Evolutionary conservation across 73 alveolate species (phyloP).

Genomic region (Uronychia setigera): DNA sequence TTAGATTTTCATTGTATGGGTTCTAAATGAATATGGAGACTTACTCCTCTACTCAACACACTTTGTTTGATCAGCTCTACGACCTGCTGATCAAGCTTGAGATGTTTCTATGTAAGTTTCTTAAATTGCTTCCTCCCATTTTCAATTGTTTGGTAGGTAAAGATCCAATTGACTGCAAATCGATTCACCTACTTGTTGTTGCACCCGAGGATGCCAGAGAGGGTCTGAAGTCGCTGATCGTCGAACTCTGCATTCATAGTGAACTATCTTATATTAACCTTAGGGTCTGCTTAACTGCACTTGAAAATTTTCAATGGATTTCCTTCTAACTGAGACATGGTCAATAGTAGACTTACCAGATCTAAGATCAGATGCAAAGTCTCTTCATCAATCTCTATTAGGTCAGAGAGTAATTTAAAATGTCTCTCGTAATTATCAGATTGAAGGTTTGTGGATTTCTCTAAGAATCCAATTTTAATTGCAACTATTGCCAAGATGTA

Average conservation of each 20-base stretch:
- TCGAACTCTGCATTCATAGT: slow-evolving; percentile 13
- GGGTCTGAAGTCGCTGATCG: neutral
- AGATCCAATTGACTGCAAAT: slow-evolving; percentile 30
- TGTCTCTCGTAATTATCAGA: neutral
- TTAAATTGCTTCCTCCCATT: slow-evolving; percentile 1
- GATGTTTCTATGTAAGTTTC: neutral
- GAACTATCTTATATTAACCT: neutral
- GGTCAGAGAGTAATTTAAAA: neutral
- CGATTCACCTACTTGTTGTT: neutral
- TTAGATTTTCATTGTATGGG: no score
- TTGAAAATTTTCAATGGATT: slow-evolving; percentile 18
- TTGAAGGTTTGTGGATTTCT: neutral
- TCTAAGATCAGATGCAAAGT: slow-evolving; percentile 11
- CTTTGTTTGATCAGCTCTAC: no score
- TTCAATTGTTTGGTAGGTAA: neutral
- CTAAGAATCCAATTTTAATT: no score
- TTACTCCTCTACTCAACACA: no score
- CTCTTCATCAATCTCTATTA: slow-evolving; percentile 16
- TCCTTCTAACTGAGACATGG: slow-evolving; percentile 7
- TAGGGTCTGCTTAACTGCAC: neutral
- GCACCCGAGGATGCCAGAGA: slow-evolving; percentile 4
- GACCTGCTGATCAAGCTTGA: slow-evolving; percentile 7
- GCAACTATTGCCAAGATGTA: neutral
- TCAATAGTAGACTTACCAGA: neutral
- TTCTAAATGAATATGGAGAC: no score